These are phyloP conservation scores for Tephrocybe sp. DNA, from an alignment of 768 basidiomycete species.

Conservation along the genomic window DNA sequence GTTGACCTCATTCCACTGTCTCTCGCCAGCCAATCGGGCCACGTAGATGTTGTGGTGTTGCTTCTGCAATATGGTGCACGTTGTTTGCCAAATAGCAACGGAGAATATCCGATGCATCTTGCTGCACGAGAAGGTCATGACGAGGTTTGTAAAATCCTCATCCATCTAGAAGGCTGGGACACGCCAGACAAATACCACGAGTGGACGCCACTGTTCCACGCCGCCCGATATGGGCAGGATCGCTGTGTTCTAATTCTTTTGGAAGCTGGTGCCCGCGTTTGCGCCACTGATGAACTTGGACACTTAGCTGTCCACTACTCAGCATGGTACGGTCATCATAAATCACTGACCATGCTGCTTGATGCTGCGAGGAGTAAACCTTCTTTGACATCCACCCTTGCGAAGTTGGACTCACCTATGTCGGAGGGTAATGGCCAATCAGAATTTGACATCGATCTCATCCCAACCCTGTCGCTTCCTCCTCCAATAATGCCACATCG, in stretches of 20 bases:
- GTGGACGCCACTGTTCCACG: constrained; percentile 97
- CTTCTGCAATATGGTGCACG: constrained; percentile 77
- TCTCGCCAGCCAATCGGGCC: constrained; percentile 88
- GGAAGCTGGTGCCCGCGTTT: constrained; percentile 75
- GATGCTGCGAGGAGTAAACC: constrained; percentile 35
- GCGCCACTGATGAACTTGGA: constrained; percentile 78
- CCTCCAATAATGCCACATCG: constrained; percentile 98
- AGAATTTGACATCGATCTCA: constrained; percentile 83
- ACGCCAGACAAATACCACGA: constrained; percentile 95
- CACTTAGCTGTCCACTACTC: constrained; percentile 91
- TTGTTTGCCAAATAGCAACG: constrained; percentile 85
- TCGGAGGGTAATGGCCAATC: constrained; percentile 33
- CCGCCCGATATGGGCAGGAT: constrained; percentile 81
- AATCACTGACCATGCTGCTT: constrained; percentile 64
- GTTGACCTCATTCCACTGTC: constrained; percentile 85
- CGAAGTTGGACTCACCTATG: constrained; percentile 37
- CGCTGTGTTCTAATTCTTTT: constrained; percentile 78
- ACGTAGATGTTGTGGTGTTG: constrained; percentile 77
- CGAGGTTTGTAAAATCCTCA: constrained; percentile 77
- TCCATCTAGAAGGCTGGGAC: constrained; percentile 78
- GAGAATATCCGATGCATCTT: constrained; percentile 96
- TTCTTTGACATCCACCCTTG: constrained; percentile 19
- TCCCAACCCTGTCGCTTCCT: constrained; percentile 92
- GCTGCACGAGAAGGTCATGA: constrained; percentile 92
- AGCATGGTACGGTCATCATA: constrained; percentile 90